Base-by-base conservation (phyloP, 176 grass and related monocot species). In the Raddia distichophylla region DNA sequence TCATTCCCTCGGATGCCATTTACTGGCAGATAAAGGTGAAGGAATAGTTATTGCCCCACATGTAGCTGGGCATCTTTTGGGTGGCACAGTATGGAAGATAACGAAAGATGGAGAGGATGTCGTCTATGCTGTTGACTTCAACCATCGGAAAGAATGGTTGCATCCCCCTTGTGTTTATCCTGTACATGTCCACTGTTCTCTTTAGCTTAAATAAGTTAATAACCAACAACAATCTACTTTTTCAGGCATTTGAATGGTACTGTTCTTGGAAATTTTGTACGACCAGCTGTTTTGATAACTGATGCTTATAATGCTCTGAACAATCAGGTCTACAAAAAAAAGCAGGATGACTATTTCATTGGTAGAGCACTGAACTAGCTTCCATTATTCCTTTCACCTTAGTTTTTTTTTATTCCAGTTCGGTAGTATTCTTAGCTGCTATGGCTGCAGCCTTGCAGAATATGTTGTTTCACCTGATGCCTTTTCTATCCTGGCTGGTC, bases 241-340 rank as follows among this genome's bases (percentile, higher is more conserved):
- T 71, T 74, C 86, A 97, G 95, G 75, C 95, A 98, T 85, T 91
- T 98, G 90, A 98, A 98, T 72, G 90, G 95, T 56, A 98, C 95
- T 8, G 77, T 72, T 83, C 88, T 98, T 51, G 90, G 91, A 86
- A 91, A 90, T 74, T 94, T 98, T 73, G 92, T 93, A 56, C 79
- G 95, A 13, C 95, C 95, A 82, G 95, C 95, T 89, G 95, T 94
- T 93, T 85, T 98, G 79, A 98, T 98, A 87, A 98, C 95, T 56
- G 95, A 98, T 87, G 90, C 95, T 72, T 94, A 87, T 76, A 98
- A 94, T 82, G 90, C 92, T 62, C 85, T 98, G 76, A 98, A 98
- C 59, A 98, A 98, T 89, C 92, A 98, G 78, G 72, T 90, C 33
- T 91, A 94, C 81, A 98, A 92, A 71, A 91, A 87, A 54, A 87